Conservation (phyloP, 176 grass and related monocot species). For the Alopecurus myosuroides region DNA sequence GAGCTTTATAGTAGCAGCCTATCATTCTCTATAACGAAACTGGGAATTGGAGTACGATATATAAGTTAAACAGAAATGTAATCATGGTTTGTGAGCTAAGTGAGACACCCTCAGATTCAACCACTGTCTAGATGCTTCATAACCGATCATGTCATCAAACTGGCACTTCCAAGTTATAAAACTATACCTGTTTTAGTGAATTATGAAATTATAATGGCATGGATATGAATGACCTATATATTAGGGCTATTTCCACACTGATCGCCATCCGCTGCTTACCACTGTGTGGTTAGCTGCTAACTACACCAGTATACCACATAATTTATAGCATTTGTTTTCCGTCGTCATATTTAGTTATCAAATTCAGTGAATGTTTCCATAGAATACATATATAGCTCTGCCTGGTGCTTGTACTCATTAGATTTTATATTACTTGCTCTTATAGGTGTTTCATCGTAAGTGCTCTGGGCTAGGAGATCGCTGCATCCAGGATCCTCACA, state of each 20-base stretch:
- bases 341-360: not conserved
- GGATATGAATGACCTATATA: not conserved
- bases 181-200: not conserved
- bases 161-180: not conserved
- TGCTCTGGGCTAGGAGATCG: constrained; percentile 24
- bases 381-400: not conserved
- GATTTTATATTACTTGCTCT: constrained; percentile 9
- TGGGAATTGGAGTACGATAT: not conserved
- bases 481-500: constrained; percentile 18
- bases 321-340: not conserved
- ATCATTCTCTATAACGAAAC: not conserved
- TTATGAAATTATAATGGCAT: not conserved
- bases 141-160: too few species aligned
- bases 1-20: not conserved
- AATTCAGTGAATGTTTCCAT: not conserved
- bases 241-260: not conserved
- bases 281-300: not conserved
- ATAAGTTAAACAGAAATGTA: not conserved
- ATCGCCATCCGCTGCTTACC: too few species aligned
- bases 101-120: not conserved
- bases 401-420: not conserved
- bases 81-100: not conserved
- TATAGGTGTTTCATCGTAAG: constrained; percentile 1
- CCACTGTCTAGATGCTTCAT: too few species aligned
- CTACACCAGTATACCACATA: not conserved